Evolutionary conservation across 2,329 filamentous ascomycete genomes (phyloP).

Genomic region (Mycosphaerella arachidis): DNA sequence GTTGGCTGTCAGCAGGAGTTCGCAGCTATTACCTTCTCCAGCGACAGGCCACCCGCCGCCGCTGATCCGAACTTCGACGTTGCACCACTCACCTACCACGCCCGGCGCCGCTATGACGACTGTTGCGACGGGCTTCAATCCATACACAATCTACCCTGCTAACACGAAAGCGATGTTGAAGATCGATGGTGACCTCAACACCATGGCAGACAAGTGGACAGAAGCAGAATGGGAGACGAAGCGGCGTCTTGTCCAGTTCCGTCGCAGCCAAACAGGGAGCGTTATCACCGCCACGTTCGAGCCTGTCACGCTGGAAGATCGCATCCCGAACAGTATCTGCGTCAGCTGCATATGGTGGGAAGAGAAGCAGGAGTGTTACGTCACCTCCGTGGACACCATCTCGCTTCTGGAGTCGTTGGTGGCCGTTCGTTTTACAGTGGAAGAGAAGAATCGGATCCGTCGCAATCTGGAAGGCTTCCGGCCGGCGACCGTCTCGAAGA

Average conservation of each 20-base stretch:
- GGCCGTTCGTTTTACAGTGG: slow-evolving; percentile 80
- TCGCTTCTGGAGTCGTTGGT: slow-evolving; percentile 89
- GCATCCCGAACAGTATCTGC: slow-evolving; percentile 79
- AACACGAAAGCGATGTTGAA: slow-evolving; percentile 75
- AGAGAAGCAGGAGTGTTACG: slow-evolving; percentile 83
- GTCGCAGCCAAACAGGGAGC: slow-evolving; percentile 73
- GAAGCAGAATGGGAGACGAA: slow-evolving; percentile 73
- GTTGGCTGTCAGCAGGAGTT: slow-evolving; percentile 23
- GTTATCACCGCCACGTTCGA: slow-evolving; percentile 77
- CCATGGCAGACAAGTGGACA: slow-evolving; percentile 80
- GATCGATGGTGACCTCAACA: slow-evolving; percentile 76
- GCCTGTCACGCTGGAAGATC: slow-evolving; percentile 71
- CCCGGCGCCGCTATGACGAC: slow-evolving; percentile 29
- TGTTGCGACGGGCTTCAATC: slow-evolving; percentile 57
- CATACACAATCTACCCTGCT: slow-evolving; percentile 69
- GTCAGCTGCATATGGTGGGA: slow-evolving; percentile 98
- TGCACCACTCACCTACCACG: slow-evolving; percentile 53
- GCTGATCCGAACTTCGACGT: slow-evolving; percentile 63
- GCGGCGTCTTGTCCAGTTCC: slow-evolving; percentile 83
- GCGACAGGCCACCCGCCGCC: slow-evolving; percentile 50
- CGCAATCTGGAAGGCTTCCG: slow-evolving; percentile 93
- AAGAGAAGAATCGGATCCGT: slow-evolving; percentile 97
- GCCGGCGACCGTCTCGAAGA: slow-evolving; percentile 88
- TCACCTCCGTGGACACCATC: slow-evolving; percentile 96
- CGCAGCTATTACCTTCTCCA: slow-evolving; percentile 43